Conservation (phyloP, 345 rosid species). For the Eucalyptus sp. region DNA sequence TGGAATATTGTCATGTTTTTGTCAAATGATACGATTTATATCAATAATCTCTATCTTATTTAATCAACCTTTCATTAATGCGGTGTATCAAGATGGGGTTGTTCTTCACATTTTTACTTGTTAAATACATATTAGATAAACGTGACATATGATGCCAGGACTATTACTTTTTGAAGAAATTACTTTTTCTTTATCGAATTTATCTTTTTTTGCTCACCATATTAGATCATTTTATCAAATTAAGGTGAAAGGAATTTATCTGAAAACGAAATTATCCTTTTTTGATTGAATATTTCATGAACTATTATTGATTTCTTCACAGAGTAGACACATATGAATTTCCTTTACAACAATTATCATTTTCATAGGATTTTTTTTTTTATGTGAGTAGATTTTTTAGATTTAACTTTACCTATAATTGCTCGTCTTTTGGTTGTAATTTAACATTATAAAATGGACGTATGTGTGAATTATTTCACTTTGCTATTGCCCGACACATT, state of each 20-base stretch:
- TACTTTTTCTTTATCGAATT: not conserved
- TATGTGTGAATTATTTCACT: not conserved
- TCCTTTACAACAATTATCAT: not conserved
- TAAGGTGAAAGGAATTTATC: not conserved
- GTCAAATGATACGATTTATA: not conserved
- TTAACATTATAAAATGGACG: not conserved
- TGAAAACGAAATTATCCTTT: not conserved
- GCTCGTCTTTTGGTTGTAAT: not conserved
- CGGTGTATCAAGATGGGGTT: not conserved
- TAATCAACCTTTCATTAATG: not conserved
- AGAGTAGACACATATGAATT: not conserved
- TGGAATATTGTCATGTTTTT: not conserved
- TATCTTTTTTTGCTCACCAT: not conserved
- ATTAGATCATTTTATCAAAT: not conserved
- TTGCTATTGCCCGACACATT: not conserved
- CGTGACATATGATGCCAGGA: not conserved
- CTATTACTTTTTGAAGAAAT: not conserved
- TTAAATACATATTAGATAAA: not conserved
- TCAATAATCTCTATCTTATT: not conserved
- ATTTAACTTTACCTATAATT: not conserved
- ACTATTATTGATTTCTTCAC: not conserved
- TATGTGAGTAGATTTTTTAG: not conserved
- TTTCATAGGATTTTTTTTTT: not conserved
- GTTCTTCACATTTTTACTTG: not conserved
- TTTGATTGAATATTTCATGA: not conserved